These are phyloP conservation scores for Penicillium simplicissimum DNA, from an alignment of 495 filamentous ascomycete species.

Conservation along the genomic window DNA sequence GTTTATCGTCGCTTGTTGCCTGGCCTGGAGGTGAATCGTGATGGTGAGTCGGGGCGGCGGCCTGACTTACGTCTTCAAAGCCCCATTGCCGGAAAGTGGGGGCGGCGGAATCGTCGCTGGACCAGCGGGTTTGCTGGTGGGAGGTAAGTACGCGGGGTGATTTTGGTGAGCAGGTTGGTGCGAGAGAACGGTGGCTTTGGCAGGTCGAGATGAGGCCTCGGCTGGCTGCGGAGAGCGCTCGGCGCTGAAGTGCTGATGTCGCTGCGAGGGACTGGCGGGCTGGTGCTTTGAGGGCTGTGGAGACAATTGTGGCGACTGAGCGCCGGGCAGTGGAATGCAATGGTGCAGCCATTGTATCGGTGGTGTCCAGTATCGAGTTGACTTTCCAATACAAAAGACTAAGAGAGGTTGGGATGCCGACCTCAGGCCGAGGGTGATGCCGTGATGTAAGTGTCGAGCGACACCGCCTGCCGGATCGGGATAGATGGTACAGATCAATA, in stretches of 20 bases:
- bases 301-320: constrained; percentile 16
- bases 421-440: neutral
- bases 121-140: constrained; percentile 24
- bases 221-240: constrained; percentile 19
- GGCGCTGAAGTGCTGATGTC: constrained; percentile 16
- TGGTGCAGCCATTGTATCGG: constrained; percentile 29
- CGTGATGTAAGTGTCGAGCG: constrained; percentile 38
- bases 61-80: constrained; percentile 46
- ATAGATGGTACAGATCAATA: neutral
- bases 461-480: constrained; percentile 26
- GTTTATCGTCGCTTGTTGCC: neutral
- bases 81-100: constrained; percentile 35
- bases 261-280: constrained; percentile 14
- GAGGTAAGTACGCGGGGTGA: neutral
- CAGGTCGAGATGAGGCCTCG: constrained; percentile 15
- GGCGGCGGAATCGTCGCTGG: constrained; percentile 19
- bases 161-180: neutral
- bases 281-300: constrained; percentile 18
- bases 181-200: constrained; percentile 6
- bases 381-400: neutral
- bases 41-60: neutral
- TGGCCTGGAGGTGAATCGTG: neutral
- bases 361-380: neutral
- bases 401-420: neutral
- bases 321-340: constrained; percentile 23